A percentile compares a stretch with the other conserved stretches of the same genome.
Conservation (phyloP, 768 basidiomycete species). For the Suillus brevipes region DNA sequence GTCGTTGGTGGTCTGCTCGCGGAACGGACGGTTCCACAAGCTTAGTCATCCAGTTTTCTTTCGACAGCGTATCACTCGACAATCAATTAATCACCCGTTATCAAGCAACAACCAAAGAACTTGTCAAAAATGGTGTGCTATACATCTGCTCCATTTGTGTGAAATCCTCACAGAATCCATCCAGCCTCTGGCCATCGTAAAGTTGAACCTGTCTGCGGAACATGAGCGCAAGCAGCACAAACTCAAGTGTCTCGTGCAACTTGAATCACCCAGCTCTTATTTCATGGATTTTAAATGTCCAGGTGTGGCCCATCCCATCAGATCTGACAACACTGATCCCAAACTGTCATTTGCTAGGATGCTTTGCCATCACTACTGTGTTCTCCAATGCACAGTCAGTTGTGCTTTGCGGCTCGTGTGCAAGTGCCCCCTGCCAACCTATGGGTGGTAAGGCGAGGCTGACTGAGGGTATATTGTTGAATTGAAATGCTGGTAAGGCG, state of each 20-base stretch:
- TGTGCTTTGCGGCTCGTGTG: conserved; percentile 90
- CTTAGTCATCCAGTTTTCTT: background rate
- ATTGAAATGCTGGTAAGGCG: conserved; percentile 1
- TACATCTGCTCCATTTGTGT: background rate
- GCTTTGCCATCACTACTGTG: conserved; percentile 94
- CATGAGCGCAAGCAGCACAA: conserved; percentile 91
- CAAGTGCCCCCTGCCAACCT: conserved; percentile 94
- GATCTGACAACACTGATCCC: background rate
- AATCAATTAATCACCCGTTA: no score
- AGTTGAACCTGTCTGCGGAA: conserved; percentile 92
- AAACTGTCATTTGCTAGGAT: conserved; percentile 49
- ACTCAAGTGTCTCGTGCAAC: conserved; percentile 99
- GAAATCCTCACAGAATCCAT: background rate
- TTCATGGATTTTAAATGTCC: conserved; percentile 99
- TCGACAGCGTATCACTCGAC: background rate
- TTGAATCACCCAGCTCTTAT: conserved; percentile 96
- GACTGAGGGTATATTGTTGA: conserved; percentile 79
- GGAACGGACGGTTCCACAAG: background rate
- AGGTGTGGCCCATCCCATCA: conserved; percentile 49
- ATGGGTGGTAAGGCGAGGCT: conserved; percentile 96
- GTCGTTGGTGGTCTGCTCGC: no score
- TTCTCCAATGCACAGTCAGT: conserved; percentile 99
- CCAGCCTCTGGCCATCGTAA: conserved; percentile 94
- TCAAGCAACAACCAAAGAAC: background rate
- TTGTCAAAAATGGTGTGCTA: background rate